These are phyloP conservation scores for Fusarium oxysporum DNA, from an alignment of 2,329 filamentous ascomycete species.

Conservation along the genomic window DNA sequence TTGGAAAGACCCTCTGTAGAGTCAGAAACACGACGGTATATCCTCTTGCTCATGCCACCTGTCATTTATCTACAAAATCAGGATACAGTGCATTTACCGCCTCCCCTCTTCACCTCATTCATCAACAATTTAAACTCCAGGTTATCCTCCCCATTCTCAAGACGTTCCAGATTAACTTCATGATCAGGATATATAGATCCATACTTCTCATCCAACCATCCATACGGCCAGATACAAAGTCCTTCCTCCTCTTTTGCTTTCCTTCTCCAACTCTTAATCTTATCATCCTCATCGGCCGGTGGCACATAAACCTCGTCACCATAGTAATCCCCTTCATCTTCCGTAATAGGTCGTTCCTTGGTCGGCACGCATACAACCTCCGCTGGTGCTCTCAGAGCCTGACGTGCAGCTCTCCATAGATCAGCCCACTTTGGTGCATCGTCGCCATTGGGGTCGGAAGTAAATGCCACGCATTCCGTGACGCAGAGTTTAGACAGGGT, in stretches of 20 bases:
- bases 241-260: background rate
- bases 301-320: background rate
- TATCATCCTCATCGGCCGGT: background rate
- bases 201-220: background rate
- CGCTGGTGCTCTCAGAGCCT: background rate
- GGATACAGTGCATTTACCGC: background rate
- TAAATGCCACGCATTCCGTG: background rate
- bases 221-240: constrained; percentile 17
- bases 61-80: background rate
- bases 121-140: background rate
- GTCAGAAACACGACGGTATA: background rate
- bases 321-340: background rate
- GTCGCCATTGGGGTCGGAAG: fast-evolving
- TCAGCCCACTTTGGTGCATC: background rate
- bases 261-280: background rate
- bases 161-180: background rate
- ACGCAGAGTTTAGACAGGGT: background rate
- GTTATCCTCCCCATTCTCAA: constrained; percentile 1
- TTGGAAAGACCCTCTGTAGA: background rate
- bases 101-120: background rate
- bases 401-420: background rate
- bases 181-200: background rate
- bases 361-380: background rate
- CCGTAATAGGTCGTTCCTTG: background rate
- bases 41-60: background rate